These are phyloP conservation scores for Rhododendron molle DNA, from an alignment of 148 eudicot species.

Conservation along the genomic window DNA sequence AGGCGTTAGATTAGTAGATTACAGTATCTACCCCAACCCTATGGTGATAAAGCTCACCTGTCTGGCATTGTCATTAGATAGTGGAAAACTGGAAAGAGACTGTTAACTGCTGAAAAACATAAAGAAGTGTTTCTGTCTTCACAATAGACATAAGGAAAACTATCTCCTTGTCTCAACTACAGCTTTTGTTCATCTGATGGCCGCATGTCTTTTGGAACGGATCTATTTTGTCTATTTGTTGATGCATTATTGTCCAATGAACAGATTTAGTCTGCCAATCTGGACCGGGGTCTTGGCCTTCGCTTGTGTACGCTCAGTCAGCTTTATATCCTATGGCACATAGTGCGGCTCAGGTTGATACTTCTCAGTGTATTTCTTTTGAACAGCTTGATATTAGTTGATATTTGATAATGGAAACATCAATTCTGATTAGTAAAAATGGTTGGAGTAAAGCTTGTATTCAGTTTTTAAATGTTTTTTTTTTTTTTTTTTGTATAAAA, in stretches of 20 bases:
- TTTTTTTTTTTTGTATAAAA: background rate
- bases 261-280: conserved; percentile 96
- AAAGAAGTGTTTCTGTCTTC: background rate
- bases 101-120: background rate
- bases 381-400: background rate
- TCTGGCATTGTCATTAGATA: background rate
- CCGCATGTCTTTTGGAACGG: background rate
- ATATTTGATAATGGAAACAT: background rate
- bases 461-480: background rate
- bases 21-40: background rate
- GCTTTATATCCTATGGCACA: conserved; percentile 95
- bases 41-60: background rate
- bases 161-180: background rate
- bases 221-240: conserved; percentile 7
- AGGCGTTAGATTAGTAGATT: background rate
- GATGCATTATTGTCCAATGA: conserved; percentile 12
- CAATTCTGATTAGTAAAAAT: background rate
- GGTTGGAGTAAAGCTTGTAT: background rate
- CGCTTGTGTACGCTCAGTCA: conserved; percentile 74
- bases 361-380: conserved; percentile 7
- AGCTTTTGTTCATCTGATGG: conserved; percentile 5
- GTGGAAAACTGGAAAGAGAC: background rate
- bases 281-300: conserved; percentile 99
- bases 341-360: conserved; percentile 90
- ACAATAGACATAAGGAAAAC: background rate